phyloP scores from a whole-genome alignment of 371 early-diverging fungal genomes.

The Rhizopus stolonifer region DNA sequence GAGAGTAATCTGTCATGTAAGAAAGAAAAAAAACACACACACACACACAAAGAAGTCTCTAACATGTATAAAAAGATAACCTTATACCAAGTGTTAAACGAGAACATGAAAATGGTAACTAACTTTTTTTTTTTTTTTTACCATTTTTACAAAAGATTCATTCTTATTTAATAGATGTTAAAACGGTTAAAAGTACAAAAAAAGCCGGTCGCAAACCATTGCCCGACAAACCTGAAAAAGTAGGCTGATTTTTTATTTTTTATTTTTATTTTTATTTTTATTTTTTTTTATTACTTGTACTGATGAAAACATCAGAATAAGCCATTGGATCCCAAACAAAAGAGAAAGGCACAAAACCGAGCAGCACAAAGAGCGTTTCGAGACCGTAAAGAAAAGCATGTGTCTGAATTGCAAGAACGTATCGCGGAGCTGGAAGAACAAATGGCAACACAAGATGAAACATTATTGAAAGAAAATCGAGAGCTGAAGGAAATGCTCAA shows the following conservation, averaged over 20 bases:
- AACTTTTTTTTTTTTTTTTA: not conserved
- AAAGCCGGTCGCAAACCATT: constrained; percentile 42
- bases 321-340: constrained; percentile 48
- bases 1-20: not conserved
- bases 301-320: not conserved
- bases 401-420: constrained; percentile 60
- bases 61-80: not conserved
- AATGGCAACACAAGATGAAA: constrained; percentile 24
- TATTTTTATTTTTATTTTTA: not conserved
- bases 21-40: constrained; percentile 9
- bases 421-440: constrained; percentile 62
- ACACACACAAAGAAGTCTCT: not conserved
- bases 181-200: constrained; percentile 22
- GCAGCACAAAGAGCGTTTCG: constrained; percentile 80
- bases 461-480: constrained; percentile 32
- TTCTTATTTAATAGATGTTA: constrained; percentile 15
- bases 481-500: constrained; percentile 30
- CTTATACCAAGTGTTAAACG: constrained; percentile 3
- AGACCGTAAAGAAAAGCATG: constrained; percentile 71
- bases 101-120: constrained; percentile 21
- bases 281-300: not conserved
- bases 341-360: constrained; percentile 77
- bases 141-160: not conserved
- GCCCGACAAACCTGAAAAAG: constrained; percentile 20
- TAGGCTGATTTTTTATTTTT: not conserved